Percentiles rank a stretch among this genome's conserved stretches.
Evolutionary conservation across 192 early-diverging fungal species (phyloP).

Genomic region (Hyaloraphidium curvatum): DNA sequence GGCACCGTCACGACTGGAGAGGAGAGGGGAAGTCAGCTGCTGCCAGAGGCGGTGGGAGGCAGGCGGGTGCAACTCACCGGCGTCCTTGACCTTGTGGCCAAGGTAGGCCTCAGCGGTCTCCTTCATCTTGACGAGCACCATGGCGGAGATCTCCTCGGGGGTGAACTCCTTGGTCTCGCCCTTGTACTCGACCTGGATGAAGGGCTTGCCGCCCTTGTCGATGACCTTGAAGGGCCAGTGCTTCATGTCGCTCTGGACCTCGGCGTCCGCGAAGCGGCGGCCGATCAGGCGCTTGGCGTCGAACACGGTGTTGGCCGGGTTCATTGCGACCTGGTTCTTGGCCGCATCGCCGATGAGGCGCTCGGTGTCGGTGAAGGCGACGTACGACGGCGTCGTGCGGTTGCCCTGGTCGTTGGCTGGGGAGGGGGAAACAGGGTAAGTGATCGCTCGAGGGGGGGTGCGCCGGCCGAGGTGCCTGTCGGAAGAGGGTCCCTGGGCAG

Average conservation of each 20-base stretch:
- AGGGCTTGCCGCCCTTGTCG: slow-evolving; percentile 69
- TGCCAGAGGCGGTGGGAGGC: too few relatives aligned
- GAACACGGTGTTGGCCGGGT: slow-evolving; percentile 95
- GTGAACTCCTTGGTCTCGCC: slow-evolving; percentile 93
- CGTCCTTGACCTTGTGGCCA: slow-evolving; percentile 64
- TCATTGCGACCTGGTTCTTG: slow-evolving; percentile 98
- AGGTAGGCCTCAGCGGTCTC: slow-evolving; percentile 88
- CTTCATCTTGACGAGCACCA: slow-evolving; percentile 97
- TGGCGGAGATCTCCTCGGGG: slow-evolving; percentile 91
- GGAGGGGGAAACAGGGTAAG: too few relatives aligned
- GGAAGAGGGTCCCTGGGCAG: too few relatives aligned
- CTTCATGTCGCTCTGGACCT: slow-evolving; percentile 98
- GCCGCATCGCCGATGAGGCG: slow-evolving; percentile 98
- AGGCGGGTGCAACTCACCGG: too few relatives aligned
- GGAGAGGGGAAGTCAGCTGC: too few relatives aligned
- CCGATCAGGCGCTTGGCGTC: slow-evolving; percentile 98
- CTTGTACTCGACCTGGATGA: slow-evolving; percentile 85
- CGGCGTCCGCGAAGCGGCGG: slow-evolving; percentile 72
- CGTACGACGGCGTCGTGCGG: slow-evolving; percentile 95
- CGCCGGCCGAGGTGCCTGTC: too few relatives aligned
- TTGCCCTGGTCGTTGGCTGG: slow-evolving; percentile 99
- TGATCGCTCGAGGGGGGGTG: too few relatives aligned
- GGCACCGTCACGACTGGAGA: slow-evolving; percentile 98
- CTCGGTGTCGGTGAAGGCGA: slow-evolving; percentile 90
- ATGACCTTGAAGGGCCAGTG: slow-evolving; percentile 96